phyloP scores from a whole-genome alignment of 306 rosid species.

The Lablab purpureus region DNA sequence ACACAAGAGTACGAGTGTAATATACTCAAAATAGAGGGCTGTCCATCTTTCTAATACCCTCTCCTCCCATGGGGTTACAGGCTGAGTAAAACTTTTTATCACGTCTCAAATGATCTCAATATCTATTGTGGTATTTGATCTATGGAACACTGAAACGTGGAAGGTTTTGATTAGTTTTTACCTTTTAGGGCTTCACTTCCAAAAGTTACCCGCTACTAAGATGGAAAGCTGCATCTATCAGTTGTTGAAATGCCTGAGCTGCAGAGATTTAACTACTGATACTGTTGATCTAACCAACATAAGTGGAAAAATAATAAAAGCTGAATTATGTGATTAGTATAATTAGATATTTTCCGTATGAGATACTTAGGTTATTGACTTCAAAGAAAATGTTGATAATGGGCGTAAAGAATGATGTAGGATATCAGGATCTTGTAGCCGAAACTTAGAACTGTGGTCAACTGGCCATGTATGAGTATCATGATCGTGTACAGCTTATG shows the following conservation, averaged over 20 bases:
- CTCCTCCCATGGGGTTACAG: background rate
- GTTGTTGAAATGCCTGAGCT: slow-evolving; percentile 9
- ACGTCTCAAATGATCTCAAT: background rate
- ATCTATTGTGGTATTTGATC: background rate
- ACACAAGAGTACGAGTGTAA: too few species aligned
- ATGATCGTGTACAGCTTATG: background rate
- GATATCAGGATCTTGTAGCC: background rate
- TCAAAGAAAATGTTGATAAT: background rate
- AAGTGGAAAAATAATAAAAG: background rate
- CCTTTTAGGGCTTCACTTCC: background rate
- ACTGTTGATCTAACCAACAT: background rate
- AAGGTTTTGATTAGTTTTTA: background rate
- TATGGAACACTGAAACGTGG: background rate
- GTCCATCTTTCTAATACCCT: background rate
- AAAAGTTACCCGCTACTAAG: background rate
- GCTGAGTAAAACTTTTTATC: background rate
- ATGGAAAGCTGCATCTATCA: background rate
- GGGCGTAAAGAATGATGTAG: background rate
- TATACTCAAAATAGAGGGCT: background rate
- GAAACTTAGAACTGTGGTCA: background rate
- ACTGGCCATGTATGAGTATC: background rate
- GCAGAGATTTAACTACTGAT: background rate
- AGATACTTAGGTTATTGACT: background rate
- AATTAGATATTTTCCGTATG: background rate
- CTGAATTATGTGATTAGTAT: background rate